phyloP scores from a whole-genome alignment of 257 asterid species.

The Salvia splendens region DNA sequence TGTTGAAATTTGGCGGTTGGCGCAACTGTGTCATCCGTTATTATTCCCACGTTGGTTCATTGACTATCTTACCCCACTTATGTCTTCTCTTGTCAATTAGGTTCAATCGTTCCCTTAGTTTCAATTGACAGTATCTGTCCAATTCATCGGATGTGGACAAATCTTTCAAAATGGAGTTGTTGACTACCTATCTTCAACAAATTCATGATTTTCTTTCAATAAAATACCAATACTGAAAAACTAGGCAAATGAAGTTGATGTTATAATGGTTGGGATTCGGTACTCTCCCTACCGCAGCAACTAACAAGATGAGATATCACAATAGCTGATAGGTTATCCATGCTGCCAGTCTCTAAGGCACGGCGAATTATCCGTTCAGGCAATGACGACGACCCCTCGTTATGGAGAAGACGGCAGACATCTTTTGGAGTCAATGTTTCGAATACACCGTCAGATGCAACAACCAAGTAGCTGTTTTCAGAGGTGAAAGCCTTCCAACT shows the following conservation, averaged over 20 bases:
- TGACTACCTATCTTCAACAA: background rate
- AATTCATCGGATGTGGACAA: constrained; percentile 18
- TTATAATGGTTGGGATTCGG: background rate
- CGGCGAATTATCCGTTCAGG: constrained; percentile 45
- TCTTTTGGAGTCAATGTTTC: constrained; percentile 57
- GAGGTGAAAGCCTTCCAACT: constrained; percentile 52
- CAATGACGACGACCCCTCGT: constrained; percentile 37
- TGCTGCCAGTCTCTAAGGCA: constrained; percentile 63
- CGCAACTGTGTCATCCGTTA: too few relatives aligned
- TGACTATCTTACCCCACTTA: constrained; percentile 26
- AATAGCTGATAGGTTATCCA: constrained; percentile 68
- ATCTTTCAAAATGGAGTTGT: constrained; percentile 2
- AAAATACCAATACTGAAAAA: too few relatives aligned
- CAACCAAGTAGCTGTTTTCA: constrained; percentile 49
- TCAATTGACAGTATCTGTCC: constrained; percentile 25
- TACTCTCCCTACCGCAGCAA: background rate
- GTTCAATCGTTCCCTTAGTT: constrained; percentile 5
- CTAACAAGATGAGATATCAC: constrained; percentile 38
- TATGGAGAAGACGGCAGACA: constrained; percentile 50
- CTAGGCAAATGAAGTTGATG: too few relatives aligned
- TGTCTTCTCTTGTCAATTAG: constrained; percentile 26
- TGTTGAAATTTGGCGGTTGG: too few relatives aligned
- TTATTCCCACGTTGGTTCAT: constrained; percentile 3
- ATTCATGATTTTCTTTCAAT: too few relatives aligned
- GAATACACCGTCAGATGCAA: constrained; percentile 76